phyloP scores from a whole-genome alignment of 352 stramenopile species.

The Phytophthora colocasiae region DNA sequence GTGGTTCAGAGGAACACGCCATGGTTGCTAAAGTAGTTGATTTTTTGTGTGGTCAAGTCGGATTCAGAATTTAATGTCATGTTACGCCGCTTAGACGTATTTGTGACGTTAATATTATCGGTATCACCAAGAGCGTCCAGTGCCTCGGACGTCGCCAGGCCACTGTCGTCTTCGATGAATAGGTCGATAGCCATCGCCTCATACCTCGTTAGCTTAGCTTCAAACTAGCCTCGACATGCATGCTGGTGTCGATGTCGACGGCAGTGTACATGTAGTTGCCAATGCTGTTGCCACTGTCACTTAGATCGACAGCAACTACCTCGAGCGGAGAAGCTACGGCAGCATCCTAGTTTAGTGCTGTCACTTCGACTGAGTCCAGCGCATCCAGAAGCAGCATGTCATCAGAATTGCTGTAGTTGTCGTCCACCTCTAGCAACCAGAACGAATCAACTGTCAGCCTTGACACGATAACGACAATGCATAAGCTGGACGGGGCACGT shows the following conservation, averaged over 20 bases:
- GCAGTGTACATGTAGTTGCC: neutral
- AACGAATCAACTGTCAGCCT: neutral
- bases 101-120: neutral
- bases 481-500: neutral
- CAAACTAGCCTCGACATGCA: neutral
- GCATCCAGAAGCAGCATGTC: slow-evolving; percentile 12
- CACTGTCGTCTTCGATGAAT: slow-evolving; percentile 20
- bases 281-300: neutral
- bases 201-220: neutral
- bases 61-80: neutral
- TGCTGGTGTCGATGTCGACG: neutral
- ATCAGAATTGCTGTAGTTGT: slow-evolving; percentile 1
- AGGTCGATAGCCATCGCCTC: neutral
- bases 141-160: slow-evolving; percentile 7
- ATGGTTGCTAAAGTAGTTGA: no score
- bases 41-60: no score
- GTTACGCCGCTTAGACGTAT: no score
- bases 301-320: no score
- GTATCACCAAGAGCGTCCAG: slow-evolving; percentile 12
- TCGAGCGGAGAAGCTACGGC: neutral
- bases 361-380: slow-evolving; percentile 23
- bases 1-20: neutral
- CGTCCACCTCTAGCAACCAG: neutral
- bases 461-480: neutral
- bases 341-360: slow-evolving; percentile 27